phyloP scores from a whole-genome alignment of 2,329 filamentous ascomycete genomes.

The Stagonosporopsis rhizophila region DNA sequence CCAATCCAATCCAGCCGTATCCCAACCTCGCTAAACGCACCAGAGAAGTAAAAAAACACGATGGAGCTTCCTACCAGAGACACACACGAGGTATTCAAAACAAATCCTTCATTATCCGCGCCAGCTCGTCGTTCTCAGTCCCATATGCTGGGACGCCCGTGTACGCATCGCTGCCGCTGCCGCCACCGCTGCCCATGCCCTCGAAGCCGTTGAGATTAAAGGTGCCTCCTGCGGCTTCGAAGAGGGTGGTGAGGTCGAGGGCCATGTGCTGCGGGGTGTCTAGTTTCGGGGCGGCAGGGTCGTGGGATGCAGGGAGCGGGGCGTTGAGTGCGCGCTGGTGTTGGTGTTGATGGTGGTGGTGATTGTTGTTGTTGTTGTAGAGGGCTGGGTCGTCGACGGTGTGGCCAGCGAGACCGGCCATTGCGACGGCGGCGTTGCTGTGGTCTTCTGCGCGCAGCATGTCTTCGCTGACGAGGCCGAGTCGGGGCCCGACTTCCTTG shows the following conservation, averaged over 20 bases:
- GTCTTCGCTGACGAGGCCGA: conserved; percentile 64
- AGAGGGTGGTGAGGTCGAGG: conserved; percentile 68
- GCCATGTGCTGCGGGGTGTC: conserved; percentile 67
- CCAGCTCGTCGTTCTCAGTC: conserved; percentile 67
- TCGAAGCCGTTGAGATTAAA: conserved; percentile 35
- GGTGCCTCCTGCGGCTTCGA: conserved; percentile 67
- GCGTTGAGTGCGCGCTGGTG: no score
- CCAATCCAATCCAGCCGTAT: no score
- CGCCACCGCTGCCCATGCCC: conserved; percentile 29
- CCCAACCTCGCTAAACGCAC: no score
- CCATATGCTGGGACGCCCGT: conserved; percentile 53
- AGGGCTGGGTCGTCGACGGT: neutral
- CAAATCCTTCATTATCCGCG: conserved; percentile 65
- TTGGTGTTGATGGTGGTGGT: conserved; percentile 20
- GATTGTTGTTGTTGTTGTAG: conserved; percentile 19
- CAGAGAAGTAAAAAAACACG: no score
- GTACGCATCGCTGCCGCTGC: no score
- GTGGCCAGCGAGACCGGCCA: conserved; percentile 64
- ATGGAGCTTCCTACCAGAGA: no score
- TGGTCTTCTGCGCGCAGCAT: conserved; percentile 61
- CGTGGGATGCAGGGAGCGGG: no score
- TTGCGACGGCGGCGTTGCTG: conserved; percentile 68
- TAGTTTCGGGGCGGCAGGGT: conserved; percentile 7
- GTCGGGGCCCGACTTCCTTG: conserved; percentile 73
- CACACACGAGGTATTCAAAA: conserved; percentile 55